Base-by-base conservation (phyloP, 768 basidiomycete species). In the Paxillus ammoniavirescens region DNA sequence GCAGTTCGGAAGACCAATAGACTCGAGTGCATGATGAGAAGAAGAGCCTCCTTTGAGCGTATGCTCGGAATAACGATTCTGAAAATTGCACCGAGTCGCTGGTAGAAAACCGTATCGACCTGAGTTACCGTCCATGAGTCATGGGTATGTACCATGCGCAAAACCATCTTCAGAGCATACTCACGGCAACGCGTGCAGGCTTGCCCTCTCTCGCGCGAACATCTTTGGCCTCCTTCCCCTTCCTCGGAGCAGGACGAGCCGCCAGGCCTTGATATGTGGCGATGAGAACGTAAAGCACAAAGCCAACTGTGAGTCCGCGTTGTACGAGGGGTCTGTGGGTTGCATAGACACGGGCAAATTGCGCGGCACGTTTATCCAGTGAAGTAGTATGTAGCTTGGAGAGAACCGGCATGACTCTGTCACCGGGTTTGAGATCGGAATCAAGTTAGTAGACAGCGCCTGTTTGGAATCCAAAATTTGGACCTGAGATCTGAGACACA, bases 71-170 rank as follows among this genome's bases (percentile, higher is more conserved):
- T 92, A 18, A 95, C 89, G 46, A 98, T 97, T 17, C 83, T 79
- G 36, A 97, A 75, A 47, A 99, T 86, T 30, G 72, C 72, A 21
- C 81, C 78, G 17, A 99, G 79, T 8, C 93, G 83, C 56, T 84
- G 79, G 64, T 93, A 95, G 74, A 98, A 98, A 17, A 91, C 67
- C 2, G 89, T 89, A 69, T 98, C 96, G n/a, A 96, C 87, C 87
- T 93, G 62, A 21, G 26, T 18, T 8, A 45, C 13, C 37, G 1
- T 15, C 7, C 38, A n/a, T 47, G 37, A 42, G 54, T 42, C 43
- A 48, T 38, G 31, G 42, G 45, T 45, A 51, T 15, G n/a, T 4
- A 15, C 10, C 38, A 37, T 21, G 41, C 5, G 14, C 50, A 23
- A 8, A 13, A n/a, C 31, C 37, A 17, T 33, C 14, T 9, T 14